A percentile compares a stretch with the other conserved stretches of the same genome.
Conservation (phyloP, 805 yeast species). For the Cyberlindnera petersonii region DNA sequence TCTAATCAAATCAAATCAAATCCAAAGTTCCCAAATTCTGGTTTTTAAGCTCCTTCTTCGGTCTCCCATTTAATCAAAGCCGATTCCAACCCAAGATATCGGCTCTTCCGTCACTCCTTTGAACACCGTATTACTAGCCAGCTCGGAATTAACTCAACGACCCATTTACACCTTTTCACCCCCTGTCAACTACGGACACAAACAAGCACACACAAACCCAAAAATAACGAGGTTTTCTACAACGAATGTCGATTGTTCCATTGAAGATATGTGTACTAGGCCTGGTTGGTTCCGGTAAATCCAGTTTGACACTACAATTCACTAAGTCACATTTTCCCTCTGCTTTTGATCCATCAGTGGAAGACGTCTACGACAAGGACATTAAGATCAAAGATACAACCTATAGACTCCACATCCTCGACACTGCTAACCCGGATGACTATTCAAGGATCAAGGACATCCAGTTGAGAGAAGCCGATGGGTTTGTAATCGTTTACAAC, state of each 20-base stretch:
- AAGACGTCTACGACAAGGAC: slow-evolving; percentile 58
- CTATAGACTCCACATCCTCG: slow-evolving; percentile 56
- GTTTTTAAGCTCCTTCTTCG: too few species aligned
- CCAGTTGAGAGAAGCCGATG: slow-evolving; percentile 27
- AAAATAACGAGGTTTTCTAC: not conserved
- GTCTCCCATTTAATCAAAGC: too few species aligned
- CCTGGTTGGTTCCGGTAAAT: slow-evolving; percentile 67
- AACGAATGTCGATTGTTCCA: not conserved
- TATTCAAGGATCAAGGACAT: slow-evolving; percentile 63
- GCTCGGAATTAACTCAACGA: too few species aligned
- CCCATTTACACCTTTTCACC: too few species aligned
- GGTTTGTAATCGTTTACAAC: slow-evolving; percentile 20
- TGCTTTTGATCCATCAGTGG: slow-evolving; percentile 66
- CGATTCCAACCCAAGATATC: too few species aligned
- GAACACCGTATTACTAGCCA: too few species aligned
- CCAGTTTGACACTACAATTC: slow-evolving; percentile 59
- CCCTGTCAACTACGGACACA: too few species aligned
- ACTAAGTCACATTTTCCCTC: slow-evolving; percentile 61
- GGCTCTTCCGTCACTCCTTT: too few species aligned
- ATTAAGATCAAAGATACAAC: slow-evolving; percentile 51
- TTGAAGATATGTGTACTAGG: slow-evolving; percentile 47
- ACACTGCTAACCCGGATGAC: slow-evolving; percentile 81
- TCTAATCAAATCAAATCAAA: too few species aligned
- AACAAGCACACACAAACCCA: not conserved
- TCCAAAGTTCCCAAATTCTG: too few species aligned